Conservation (phyloP, 2,329 filamentous ascomycete species). For the Epicoccum sorghinum region DNA sequence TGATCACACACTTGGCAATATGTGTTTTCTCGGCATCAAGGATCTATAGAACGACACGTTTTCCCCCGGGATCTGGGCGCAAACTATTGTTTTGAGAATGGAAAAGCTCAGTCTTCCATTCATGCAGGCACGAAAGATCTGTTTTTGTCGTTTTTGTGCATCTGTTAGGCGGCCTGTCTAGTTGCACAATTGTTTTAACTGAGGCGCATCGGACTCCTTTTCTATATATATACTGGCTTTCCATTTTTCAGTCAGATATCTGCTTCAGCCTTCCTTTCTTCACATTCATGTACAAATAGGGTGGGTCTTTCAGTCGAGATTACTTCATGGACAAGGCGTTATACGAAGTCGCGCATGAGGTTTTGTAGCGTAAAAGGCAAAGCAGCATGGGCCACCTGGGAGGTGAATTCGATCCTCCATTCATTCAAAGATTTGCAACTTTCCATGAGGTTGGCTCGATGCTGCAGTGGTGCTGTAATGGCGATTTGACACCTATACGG, state of each 20-base stretch:
- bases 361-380: conserved; percentile 1
- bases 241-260: conserved; percentile 4
- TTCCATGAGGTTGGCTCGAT: not conserved
- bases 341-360: not conserved
- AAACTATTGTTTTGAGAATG: conserved; percentile 1
- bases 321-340: conserved; percentile 1
- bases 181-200: not conserved
- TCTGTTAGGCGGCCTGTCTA: not conserved
- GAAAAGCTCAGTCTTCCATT: not conserved
- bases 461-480: conserved; percentile 12
- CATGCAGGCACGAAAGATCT: not conserved
- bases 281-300: conserved; percentile 24
- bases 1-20: not conserved
- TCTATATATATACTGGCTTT: not conserved
- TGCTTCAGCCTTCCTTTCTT: not conserved
- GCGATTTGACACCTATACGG: conserved; percentile 15
- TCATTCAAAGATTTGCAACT: not conserved
- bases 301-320: conserved; percentile 1
- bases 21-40: too few relatives aligned
- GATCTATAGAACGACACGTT: not conserved
- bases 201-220: not conserved
- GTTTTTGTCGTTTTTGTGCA: not conserved
- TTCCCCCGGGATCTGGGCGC: not conserved
- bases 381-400: not conserved
- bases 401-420: not conserved